These are phyloP conservation scores for Obelidium mucronatum DNA, from an alignment of 192 early-diverging fungal species.

Conservation along the genomic window DNA sequence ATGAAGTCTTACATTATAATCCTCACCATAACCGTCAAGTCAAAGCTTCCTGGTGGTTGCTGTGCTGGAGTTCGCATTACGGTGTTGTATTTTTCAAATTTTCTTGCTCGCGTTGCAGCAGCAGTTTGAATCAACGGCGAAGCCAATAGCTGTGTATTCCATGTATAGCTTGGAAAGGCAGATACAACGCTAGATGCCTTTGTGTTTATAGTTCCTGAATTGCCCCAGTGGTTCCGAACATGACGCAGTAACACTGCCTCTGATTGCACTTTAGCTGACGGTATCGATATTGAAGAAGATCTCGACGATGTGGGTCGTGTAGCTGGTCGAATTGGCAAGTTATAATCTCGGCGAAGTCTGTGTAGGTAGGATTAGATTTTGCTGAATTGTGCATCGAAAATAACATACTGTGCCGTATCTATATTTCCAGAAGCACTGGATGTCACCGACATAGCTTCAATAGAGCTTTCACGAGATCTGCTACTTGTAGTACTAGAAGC, in stretches of 20 bases:
- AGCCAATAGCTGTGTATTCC: conserved; percentile 1
- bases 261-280: neutral
- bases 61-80: neutral
- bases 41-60: conserved; percentile 3
- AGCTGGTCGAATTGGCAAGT: too few species aligned
- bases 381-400: too few species aligned
- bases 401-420: too few species aligned
- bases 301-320: neutral
- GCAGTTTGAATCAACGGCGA: conserved; percentile 6
- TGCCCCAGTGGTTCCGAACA: conserved; percentile 9
- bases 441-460: neutral
- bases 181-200: neutral
- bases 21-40: conserved; percentile 20
- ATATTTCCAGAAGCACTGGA: neutral
- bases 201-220: neutral
- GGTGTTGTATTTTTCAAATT: neutral
- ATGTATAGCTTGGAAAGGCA: conserved; percentile 8
- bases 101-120: neutral
- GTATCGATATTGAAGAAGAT: neutral
- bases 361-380: too few species aligned
- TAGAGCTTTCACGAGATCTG: conserved; percentile 19
- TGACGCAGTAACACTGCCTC: conserved; percentile 19
- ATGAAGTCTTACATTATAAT: neutral
- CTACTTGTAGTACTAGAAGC: neutral
- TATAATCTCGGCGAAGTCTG: too few species aligned